Conservation (phyloP, 1,139 yeast species). For the Hanseniaspora sp. region DNA sequence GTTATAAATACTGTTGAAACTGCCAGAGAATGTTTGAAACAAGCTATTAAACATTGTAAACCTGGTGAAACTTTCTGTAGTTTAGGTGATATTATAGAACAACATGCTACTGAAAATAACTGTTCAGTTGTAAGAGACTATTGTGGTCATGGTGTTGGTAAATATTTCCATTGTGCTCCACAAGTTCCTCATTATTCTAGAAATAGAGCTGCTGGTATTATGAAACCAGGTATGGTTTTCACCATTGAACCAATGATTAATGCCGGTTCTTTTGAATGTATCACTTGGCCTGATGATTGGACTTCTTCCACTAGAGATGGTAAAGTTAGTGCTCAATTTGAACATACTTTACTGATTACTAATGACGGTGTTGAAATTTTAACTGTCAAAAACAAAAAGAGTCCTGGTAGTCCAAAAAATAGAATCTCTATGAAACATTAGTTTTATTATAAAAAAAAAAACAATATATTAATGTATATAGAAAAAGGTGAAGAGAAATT, state of each 20-base stretch:
- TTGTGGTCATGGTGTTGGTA: slow-evolving; percentile 91
- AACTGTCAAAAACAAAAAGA: slow-evolving; percentile 62
- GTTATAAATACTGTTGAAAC: slow-evolving; percentile 85
- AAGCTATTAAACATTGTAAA: slow-evolving; percentile 72
- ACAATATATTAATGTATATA: neutral
- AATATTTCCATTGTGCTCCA: slow-evolving; percentile 84
- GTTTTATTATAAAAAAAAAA: neutral
- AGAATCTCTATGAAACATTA: slow-evolving; percentile 33
- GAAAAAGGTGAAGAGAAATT: too few species aligned
- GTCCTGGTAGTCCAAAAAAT: slow-evolving; percentile 81
- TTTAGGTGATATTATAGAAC: slow-evolving; percentile 80
- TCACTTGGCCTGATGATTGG: slow-evolving; percentile 97
- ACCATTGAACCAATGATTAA: slow-evolving; percentile 98
- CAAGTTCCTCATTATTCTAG: slow-evolving; percentile 88
- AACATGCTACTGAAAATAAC: slow-evolving; percentile 65
- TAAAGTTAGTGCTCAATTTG: slow-evolving; percentile 81
- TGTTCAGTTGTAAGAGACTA: slow-evolving; percentile 83
- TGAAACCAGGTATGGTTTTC: slow-evolving; percentile 93
- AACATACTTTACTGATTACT: slow-evolving; percentile 84
- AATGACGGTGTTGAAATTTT: slow-evolving; percentile 89
- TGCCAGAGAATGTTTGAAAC: slow-evolving; percentile 75
- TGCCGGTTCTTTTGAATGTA: slow-evolving; percentile 71
- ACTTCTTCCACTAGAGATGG: slow-evolving; percentile 88
- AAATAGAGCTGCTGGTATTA: slow-evolving; percentile 86
- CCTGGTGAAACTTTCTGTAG: slow-evolving; percentile 88